phyloP scores from a whole-genome alignment of 345 rosid genomes.

The Bruguiera parviflora region DNA sequence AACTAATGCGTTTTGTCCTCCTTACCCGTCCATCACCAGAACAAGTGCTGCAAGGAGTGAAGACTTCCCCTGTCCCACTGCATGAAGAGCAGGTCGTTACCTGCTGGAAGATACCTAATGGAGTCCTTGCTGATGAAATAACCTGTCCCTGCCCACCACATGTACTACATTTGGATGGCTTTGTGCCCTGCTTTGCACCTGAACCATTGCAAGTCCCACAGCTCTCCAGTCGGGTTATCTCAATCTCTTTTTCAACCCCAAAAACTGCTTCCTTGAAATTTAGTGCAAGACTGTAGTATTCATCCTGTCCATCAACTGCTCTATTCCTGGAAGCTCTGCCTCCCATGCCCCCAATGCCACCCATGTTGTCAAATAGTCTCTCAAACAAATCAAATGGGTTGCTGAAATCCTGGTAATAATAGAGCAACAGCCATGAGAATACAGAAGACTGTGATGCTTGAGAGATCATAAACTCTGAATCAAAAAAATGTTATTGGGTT shows the following conservation, averaged over 20 bases:
- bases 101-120: conserved; percentile 95
- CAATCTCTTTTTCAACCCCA: conserved; percentile 90
- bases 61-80: conserved; percentile 74
- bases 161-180: conserved; percentile 70
- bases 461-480: background rate
- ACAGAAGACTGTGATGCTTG: background rate
- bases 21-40: conserved; percentile 92
- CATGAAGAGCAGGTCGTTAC: conserved; percentile 91
- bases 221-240: conserved; percentile 78
- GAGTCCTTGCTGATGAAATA: conserved; percentile 83
- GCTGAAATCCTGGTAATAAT: conserved; percentile 71
- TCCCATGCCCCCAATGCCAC: conserved; percentile 71
- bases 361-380: conserved; percentile 87
- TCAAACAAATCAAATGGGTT: conserved; percentile 95
- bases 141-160: conserved; percentile 99
- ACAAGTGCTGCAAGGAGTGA: conserved; percentile 70
- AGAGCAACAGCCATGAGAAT: conserved; percentile 16
- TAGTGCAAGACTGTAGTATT: conserved; percentile 71
- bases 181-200: conserved; percentile 85
- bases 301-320: conserved; percentile 87
- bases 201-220: conserved; percentile 90
- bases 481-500: background rate
- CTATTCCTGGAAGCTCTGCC: conserved; percentile 70
- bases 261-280: conserved; percentile 93
- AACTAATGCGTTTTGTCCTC: conserved; percentile 80